Percentiles rank a stretch among this genome's conserved stretches.
These are phyloP conservation scores for Berkeleyomyces rouxiae DNA, from an alignment of 2,329 filamentous ascomycete species.

Conservation along the genomic window DNA sequence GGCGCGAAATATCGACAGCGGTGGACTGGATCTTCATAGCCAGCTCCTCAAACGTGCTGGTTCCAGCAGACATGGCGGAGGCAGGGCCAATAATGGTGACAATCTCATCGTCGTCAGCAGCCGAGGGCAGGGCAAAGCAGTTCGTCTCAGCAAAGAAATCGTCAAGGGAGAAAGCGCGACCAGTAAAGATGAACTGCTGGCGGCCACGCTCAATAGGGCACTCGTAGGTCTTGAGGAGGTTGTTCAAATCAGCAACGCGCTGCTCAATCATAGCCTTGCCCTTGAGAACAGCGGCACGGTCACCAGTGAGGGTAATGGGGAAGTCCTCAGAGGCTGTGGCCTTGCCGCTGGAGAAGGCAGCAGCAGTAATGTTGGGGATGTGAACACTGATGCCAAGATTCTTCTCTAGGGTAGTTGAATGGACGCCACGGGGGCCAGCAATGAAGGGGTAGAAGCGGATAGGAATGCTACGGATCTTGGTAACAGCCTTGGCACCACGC, in stretches of 20 bases:
- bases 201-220: constrained; percentile 68
- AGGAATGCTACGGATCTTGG: constrained; percentile 69
- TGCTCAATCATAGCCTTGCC: constrained; percentile 68
- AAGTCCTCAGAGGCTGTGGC: constrained; percentile 48
- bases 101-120: constrained; percentile 61
- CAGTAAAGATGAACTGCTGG: constrained; percentile 77
- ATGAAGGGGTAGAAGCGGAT: constrained; percentile 94
- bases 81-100: constrained; percentile 72
- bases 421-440: constrained; percentile 57
- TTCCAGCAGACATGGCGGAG: constrained; percentile 53
- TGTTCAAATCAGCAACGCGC: constrained; percentile 57
- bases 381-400: constrained; percentile 63
- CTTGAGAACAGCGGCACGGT: constrained; percentile 65
- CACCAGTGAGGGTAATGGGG: constrained; percentile 73
- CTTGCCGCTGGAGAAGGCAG: constrained; percentile 23
- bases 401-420: constrained; percentile 55
- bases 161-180: constrained; percentile 60
- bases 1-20: constrained; percentile 64
- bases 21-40: constrained; percentile 75
- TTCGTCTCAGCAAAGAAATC: constrained; percentile 84
- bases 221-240: constrained; percentile 61
- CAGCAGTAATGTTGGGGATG: constrained; percentile 39
- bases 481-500: constrained; percentile 63
- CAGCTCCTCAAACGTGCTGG: constrained; percentile 74
- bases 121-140: constrained; percentile 70